Evolutionary conservation across 2,329 filamentous ascomycete species (phyloP), one percentile per base, ranked within the genome.

Genomic region (Colletotrichum orchidophilum): DNA sequence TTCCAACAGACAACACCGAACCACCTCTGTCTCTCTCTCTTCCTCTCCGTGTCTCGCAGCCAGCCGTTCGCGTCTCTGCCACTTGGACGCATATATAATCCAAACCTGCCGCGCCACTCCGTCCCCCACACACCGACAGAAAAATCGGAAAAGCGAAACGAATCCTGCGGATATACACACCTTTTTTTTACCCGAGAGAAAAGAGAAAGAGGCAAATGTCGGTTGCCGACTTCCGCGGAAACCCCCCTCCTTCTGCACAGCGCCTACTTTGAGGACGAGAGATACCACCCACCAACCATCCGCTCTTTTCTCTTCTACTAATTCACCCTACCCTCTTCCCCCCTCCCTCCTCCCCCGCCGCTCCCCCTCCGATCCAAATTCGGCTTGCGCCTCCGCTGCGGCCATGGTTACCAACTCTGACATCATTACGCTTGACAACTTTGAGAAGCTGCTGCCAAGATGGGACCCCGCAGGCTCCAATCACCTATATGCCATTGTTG

Each of bases 401-500:
- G 68, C 68, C 59, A 72, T 72, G 70, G 59, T 59, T 54, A 70
- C 75, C 9, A 58, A 78, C 42, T 78, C 81, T 39, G 81, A 86
- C 75, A 78, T 86, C 73, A 80, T 90, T 66, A 87, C 85, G 5
- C 83, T 90, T 71, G 84, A 86, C 21, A 88, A 88, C 75, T 82
- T 87, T 70, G 76, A 81, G 71, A 77, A 84, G 50, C 85, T 82
- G 76, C 80, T 90, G 75, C 83, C 85, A 42, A 76, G 76, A 79
- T 90, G 87, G 87, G 77, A 81, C 63, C 81, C 84, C 29, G 76
- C 82, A 64, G 81, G 81, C 53, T 75, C 82, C 63, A 87, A 79
- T 75, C 87, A 89, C 71, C 82, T 88, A 18, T 87, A 87, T 76
- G 87, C 87, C 63, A 79, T 90, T 63, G 87, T 90, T 66, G 88